Conservation (phyloP, 2,329 filamentous ascomycete species). For the Madurella mycetomatis region DNA sequence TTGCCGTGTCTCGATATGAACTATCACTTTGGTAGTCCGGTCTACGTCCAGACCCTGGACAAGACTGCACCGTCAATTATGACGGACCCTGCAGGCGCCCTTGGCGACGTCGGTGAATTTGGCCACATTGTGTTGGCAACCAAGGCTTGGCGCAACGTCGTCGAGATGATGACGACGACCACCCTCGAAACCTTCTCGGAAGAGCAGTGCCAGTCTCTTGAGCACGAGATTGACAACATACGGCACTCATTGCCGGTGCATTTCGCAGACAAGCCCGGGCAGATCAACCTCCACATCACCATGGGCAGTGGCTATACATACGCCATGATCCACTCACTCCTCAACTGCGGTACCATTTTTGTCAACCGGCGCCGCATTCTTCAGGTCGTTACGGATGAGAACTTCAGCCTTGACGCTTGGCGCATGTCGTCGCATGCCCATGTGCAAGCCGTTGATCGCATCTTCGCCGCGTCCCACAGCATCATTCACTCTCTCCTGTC, state of each 20-base stretch:
- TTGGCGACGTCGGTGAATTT: slow-evolving; percentile 56
- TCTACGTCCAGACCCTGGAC: slow-evolving; percentile 53
- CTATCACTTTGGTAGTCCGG: slow-evolving; percentile 58
- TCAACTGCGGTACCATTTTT: slow-evolving; percentile 58
- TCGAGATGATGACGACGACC: slow-evolving; percentile 56
- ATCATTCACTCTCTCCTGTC: slow-evolving; percentile 53
- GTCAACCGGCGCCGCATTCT: slow-evolving; percentile 56
- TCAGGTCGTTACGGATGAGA: slow-evolving; percentile 51
- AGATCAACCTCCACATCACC: slow-evolving; percentile 59
- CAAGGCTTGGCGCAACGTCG: slow-evolving; percentile 58
- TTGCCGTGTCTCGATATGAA: slow-evolving; percentile 59
- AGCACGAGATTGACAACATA: slow-evolving; percentile 52
- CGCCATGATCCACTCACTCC: slow-evolving; percentile 58
- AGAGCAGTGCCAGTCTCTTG: slow-evolving; percentile 46
- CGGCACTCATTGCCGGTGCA: slow-evolving; percentile 53
- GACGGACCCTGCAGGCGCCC: slow-evolving; percentile 34
- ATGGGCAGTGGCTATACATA: slow-evolving; percentile 61
- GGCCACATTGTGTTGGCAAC: slow-evolving; percentile 58
- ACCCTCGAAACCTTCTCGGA: slow-evolving; percentile 51
- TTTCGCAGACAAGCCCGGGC: slow-evolving; percentile 56
- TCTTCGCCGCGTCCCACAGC: slow-evolving; percentile 56
- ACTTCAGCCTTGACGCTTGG: slow-evolving; percentile 52
- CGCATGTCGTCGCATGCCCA: slow-evolving; percentile 46
- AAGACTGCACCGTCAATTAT: slow-evolving; percentile 37
- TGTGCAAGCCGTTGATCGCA: slow-evolving; percentile 49